Evolutionary conservation across 2,329 filamentous ascomycete species (phyloP).

Genomic region (Torrubiellomyces zombiae): DNA sequence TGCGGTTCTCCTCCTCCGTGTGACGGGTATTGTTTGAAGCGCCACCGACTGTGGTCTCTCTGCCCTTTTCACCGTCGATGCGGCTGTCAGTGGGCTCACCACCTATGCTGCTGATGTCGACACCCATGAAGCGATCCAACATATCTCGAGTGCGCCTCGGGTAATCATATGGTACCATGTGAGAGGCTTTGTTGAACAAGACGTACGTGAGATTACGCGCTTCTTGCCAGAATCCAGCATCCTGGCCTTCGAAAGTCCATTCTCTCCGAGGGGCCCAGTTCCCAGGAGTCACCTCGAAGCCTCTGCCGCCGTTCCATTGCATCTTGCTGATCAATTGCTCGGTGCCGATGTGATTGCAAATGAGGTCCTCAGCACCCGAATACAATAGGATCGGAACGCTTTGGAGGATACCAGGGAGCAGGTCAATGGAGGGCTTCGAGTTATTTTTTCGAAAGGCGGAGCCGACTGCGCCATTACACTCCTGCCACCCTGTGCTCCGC

Average conservation of each 20-base stretch:
- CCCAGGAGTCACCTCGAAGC: conserved; percentile 75
- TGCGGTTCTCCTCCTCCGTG: conserved; percentile 38
- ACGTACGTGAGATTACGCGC: conserved; percentile 93
- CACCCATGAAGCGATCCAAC: conserved; percentile 89
- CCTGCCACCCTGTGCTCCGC: conserved; percentile 77
- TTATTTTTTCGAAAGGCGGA: conserved; percentile 51
- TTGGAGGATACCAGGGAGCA: conserved; percentile 64
- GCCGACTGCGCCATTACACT: conserved; percentile 72
- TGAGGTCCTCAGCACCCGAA: conserved; percentile 83
- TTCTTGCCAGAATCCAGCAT: conserved; percentile 83
- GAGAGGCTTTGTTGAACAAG: conserved; percentile 84
- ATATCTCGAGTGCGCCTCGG: conserved; percentile 80
- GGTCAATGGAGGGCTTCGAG: conserved; percentile 53
- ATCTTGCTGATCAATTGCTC: conserved; percentile 82
- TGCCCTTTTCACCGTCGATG: conserved; percentile 73
- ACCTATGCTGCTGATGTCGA: conserved; percentile 81
- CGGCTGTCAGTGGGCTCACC: conserved; percentile 61
- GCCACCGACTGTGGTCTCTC: conserved; percentile 59
- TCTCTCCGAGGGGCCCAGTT: conserved; percentile 83
- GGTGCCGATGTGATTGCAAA: conserved; percentile 93
- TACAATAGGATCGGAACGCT: conserved; percentile 73
- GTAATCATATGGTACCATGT: conserved; percentile 96
- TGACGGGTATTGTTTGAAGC: conserved; percentile 41
- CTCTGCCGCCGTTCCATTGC: conserved; percentile 80
- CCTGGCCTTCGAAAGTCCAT: conserved; percentile 83